Evolutionary conservation across 2,329 filamentous ascomycete genomes (phyloP).

Genomic region (Fusarium concolor): DNA sequence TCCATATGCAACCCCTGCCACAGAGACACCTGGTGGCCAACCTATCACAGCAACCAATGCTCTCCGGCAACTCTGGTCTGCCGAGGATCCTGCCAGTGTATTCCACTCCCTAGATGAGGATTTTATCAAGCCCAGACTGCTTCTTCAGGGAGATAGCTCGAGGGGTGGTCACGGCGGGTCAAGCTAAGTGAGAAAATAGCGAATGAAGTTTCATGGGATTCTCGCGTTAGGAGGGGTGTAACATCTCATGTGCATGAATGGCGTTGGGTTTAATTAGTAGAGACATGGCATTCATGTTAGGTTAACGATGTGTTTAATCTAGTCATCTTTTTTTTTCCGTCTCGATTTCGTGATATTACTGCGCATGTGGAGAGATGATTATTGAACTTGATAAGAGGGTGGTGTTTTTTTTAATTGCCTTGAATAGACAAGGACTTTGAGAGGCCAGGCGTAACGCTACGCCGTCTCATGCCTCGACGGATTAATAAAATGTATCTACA

Average conservation of each 20-base stretch:
- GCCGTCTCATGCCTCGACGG: conserved; percentile 24
- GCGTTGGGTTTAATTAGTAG: conserved; percentile 41
- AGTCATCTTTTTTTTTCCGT: background rate
- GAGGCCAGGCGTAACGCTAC: conserved; percentile 18
- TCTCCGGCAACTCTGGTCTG: conserved; percentile 82
- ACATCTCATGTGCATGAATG: conserved; percentile 43
- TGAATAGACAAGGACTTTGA: conserved; percentile 25
- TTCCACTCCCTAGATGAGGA: conserved; percentile 95
- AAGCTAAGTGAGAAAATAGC: conserved; percentile 27
- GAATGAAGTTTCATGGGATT: conserved; percentile 15
- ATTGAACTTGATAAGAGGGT: conserved; percentile 15
- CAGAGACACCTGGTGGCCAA: conserved; percentile 47
- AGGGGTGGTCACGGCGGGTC: conserved; percentile 46
- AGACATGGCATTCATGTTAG: conserved; percentile 38
- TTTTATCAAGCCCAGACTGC: conserved; percentile 90
- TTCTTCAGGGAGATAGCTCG: conserved; percentile 75
- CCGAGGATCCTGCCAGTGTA: conserved; percentile 88
- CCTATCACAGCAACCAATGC: conserved; percentile 79
- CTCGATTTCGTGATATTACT: background rate
- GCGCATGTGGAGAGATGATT: background rate
- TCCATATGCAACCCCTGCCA: conserved; percentile 47
- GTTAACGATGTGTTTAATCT: conserved; percentile 22
- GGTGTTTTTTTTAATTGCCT: conserved; percentile 28
- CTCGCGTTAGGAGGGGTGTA: conserved; percentile 21
- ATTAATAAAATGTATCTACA: conserved; percentile 43